phyloP scores from a whole-genome alignment of 441 rosid genomes.

The Corymbia citriodora region DNA sequence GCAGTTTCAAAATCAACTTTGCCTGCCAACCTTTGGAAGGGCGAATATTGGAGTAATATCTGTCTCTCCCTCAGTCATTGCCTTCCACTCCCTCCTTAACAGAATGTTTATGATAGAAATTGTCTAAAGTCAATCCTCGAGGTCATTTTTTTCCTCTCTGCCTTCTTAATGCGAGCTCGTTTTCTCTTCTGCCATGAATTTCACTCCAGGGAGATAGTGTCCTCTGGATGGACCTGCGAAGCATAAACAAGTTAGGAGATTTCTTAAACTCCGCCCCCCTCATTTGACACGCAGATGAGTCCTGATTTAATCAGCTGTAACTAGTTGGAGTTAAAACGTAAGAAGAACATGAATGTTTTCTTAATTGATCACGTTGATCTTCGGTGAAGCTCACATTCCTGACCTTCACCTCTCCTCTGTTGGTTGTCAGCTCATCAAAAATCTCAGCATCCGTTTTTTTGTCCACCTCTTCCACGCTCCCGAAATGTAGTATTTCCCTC shows the following conservation, averaged over 20 bases:
- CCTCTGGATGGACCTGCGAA: background rate
- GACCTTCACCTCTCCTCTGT: constrained; percentile 7
- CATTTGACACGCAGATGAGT: background rate
- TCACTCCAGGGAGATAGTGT: background rate
- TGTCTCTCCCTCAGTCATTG: background rate
- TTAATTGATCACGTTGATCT: background rate
- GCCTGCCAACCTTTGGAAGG: background rate
- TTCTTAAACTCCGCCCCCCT: background rate
- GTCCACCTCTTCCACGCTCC: background rate
- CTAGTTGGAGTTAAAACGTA: background rate
- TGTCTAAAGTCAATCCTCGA: background rate
- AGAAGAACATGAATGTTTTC: background rate
- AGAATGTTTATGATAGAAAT: background rate
- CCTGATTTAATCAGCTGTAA: background rate
- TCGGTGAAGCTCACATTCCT: constrained; percentile 2
- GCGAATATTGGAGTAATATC: background rate
- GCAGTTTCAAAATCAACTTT: background rate
- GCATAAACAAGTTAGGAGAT: background rate
- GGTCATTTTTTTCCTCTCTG: background rate
- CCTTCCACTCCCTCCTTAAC: background rate
- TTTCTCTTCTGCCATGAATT: background rate
- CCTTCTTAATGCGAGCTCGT: background rate
- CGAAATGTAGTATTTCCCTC: background rate
- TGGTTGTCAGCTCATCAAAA: constrained; percentile 3
- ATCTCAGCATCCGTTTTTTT: background rate